Percentiles rank a stretch among this genome's conserved stretches.
phyloP scores from a whole-genome alignment of 2,329 filamentous ascomycete species.

The Fulvia fulva region DNA sequence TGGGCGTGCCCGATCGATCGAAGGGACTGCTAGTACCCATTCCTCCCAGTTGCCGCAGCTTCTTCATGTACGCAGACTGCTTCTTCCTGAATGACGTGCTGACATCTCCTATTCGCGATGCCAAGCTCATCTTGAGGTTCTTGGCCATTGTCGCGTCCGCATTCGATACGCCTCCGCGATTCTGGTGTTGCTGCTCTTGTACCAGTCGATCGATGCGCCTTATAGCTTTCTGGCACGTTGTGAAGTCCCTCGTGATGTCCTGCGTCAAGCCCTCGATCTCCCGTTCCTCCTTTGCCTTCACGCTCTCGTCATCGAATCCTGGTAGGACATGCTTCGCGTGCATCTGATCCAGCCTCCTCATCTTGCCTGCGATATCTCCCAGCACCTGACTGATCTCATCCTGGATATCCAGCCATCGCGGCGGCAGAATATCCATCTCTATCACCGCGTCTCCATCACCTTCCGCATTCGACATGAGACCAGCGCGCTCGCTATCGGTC shows the following conservation, averaged over 20 bases:
- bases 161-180: constrained; percentile 61
- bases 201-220: constrained; percentile 85
- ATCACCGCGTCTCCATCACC: constrained; percentile 89
- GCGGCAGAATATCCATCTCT: constrained; percentile 95
- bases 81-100: constrained; percentile 94
- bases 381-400: constrained; percentile 88
- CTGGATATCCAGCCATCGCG: constrained; percentile 91
- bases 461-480: constrained; percentile 71
- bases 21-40: constrained; percentile 46
- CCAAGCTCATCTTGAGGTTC: constrained; percentile 91
- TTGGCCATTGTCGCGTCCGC: constrained; percentile 93
- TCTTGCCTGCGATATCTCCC: constrained; percentile 74
- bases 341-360: constrained; percentile 79
- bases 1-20: constrained; percentile 45
- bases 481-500: constrained; percentile 58
- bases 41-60: constrained; percentile 42
- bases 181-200: constrained; percentile 66
- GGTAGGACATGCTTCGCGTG: constrained; percentile 97
- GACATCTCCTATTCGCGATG: constrained; percentile 81
- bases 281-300: constrained; percentile 78
- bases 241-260: constrained; percentile 82
- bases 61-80: constrained; percentile 89
- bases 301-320: constrained; percentile 91
- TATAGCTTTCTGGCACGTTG: constrained; percentile 84
- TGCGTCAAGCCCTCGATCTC: constrained; percentile 90